phyloP scores from a whole-genome alignment of 164 flowering plant genomes.

The Stephania cephalantha region DNA sequence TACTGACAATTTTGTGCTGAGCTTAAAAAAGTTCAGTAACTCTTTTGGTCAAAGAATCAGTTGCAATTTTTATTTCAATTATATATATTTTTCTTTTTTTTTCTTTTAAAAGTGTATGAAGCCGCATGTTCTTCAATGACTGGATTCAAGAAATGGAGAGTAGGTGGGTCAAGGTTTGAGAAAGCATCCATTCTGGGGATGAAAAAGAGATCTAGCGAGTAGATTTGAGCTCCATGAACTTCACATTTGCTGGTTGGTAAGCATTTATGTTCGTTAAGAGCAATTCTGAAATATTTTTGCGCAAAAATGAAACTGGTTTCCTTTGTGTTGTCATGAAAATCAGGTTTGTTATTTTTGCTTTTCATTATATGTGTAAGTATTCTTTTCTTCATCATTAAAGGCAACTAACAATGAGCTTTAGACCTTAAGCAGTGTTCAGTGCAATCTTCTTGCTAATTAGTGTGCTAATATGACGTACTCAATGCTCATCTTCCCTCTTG shows the following conservation, averaged over 20 bases:
- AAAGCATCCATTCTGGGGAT: slow-evolving; percentile 77
- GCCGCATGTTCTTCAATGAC: slow-evolving; percentile 77
- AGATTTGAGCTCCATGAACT: slow-evolving; percentile 5
- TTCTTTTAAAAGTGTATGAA: slow-evolving; percentile 53
- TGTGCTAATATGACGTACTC: too few relatives aligned
- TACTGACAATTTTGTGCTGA: too few relatives aligned
- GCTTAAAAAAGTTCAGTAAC: background rate
- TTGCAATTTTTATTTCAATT: background rate
- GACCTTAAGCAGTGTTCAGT: too few relatives aligned
- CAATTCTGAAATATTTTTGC: too few relatives aligned
- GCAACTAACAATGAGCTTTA: too few relatives aligned
- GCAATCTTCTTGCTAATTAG: too few relatives aligned
- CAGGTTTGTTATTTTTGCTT: too few relatives aligned
- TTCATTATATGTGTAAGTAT: too few relatives aligned
- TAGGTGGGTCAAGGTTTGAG: slow-evolving; percentile 79
- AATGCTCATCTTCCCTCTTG: too few relatives aligned
- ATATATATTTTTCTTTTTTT: background rate
- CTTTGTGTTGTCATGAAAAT: too few relatives aligned
- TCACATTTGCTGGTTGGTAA: background rate
- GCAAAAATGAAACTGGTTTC: too few relatives aligned
- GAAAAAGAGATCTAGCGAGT: slow-evolving; percentile 55
- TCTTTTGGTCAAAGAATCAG: background rate
- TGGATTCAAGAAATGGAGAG: slow-evolving; percentile 81
- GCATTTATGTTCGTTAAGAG: background rate
- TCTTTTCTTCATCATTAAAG: too few relatives aligned